A percentile compares a stretch with the other conserved stretches of the same genome.
These are phyloP conservation scores for Penicillium verhagenii DNA, from an alignment of 495 filamentous ascomycete genomes.

Conservation along the genomic window DNA sequence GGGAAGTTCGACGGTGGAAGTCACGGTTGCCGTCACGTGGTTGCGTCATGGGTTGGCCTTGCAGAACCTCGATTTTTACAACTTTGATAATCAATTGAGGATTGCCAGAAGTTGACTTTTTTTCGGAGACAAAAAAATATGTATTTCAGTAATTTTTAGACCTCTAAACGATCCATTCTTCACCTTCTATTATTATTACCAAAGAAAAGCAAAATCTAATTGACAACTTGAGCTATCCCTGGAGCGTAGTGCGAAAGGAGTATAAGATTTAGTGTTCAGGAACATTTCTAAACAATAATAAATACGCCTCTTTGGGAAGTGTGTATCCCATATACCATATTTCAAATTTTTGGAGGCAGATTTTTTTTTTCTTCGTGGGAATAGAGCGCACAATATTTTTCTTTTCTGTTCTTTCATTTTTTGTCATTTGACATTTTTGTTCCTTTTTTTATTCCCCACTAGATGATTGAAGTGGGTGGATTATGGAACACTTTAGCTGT, in stretches of 20 bases:
- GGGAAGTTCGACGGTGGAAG: constrained; percentile 25
- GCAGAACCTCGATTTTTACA: constrained; percentile 16
- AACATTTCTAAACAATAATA: neutral
- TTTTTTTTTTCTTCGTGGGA: neutral
- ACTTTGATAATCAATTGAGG: neutral
- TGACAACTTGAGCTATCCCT: no score
- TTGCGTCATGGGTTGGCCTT: constrained; percentile 37
- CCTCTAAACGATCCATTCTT: no score
- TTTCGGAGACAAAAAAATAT: neutral
- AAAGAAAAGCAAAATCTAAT: neutral
- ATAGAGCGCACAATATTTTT: neutral
- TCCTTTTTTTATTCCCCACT: constrained; percentile 22
- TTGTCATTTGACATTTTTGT: neutral
- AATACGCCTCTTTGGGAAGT: no score
- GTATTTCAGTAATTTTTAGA: no score
- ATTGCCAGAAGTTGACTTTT: neutral
- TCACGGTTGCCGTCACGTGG: constrained; percentile 42
- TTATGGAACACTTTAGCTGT: constrained; percentile 16
- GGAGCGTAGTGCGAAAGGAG: neutral
- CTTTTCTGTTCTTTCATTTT: neutral
- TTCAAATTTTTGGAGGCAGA: no score
- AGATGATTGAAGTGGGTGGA: constrained; percentile 18
- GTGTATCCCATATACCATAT: neutral
- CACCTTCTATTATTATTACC: neutral
- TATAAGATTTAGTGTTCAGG: neutral